These are phyloP conservation scores for Trichoderma oligosporum DNA, from an alignment of 2,329 filamentous ascomycete species.

Conservation along the genomic window DNA sequence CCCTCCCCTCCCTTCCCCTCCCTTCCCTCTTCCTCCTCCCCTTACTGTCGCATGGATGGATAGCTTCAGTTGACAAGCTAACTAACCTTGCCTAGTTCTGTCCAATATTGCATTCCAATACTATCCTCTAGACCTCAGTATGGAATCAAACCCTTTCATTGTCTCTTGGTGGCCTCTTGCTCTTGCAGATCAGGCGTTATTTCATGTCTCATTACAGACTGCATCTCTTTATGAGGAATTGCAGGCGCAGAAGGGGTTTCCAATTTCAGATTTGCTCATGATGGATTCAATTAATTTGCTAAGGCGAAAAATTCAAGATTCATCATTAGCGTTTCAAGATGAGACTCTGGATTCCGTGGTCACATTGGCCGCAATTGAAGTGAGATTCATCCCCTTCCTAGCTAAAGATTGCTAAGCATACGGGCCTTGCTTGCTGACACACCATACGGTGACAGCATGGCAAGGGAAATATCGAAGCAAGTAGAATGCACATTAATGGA, in stretches of 20 bases:
- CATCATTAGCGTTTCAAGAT: constrained; percentile 5
- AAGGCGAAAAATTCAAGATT: not conserved
- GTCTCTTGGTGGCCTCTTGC: constrained; percentile 15
- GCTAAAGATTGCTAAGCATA: too few relatives aligned
- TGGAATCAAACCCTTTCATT: constrained; percentile 10
- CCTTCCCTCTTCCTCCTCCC: too few relatives aligned
- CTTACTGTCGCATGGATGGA: too few relatives aligned
- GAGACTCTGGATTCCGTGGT: constrained; percentile 10
- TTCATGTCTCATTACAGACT: constrained; percentile 13
- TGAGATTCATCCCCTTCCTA: not conserved
- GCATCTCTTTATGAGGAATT: constrained; percentile 13
- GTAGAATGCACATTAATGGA: constrained; percentile 8
- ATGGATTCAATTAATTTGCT: constrained; percentile 4
- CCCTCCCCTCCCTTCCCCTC: not conserved
- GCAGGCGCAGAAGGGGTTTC: constrained; percentile 7
- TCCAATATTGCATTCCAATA: constrained; percentile 11
- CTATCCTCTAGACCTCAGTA: constrained; percentile 6
- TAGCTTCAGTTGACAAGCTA: not conserved
- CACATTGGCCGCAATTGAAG: constrained; percentile 10
- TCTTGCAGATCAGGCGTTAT: constrained; percentile 1
- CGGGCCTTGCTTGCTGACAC: not conserved
- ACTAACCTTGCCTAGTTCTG: not conserved
- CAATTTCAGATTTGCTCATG: constrained; percentile 11
- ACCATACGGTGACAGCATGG: not conserved
- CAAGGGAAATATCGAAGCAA: constrained; percentile 11